Base-by-base conservation (phyloP, 306 rosid genomes). In the Vachellia collinsii region DNA sequence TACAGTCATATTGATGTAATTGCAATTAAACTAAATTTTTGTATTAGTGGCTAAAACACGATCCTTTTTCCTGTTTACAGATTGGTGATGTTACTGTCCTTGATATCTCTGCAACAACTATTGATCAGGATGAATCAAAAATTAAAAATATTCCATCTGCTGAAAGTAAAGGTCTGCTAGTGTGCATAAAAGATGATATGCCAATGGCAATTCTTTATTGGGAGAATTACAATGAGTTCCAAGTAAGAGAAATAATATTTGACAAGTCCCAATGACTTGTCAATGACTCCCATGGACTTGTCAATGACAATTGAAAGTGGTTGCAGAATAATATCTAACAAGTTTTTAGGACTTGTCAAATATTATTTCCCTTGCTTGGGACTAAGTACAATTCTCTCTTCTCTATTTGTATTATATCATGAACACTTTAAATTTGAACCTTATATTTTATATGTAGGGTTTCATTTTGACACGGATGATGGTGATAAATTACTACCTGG, bases 51-150 rank as follows among this genome's bases (percentile, higher is more conserved):
- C 43, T 70, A 48, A 72, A 44, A 16, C 53, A 79, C 48, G 50
- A 50, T 50, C 13, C 43, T 20, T 73, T 76, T 63, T 70, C 62
- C 72, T 83, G 77, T 77, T 85, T 72, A 65, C 92, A 95, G 97
- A 64, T 89, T 58, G 98, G 98, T 74, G 97, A 95, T 87, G 87
- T 93, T 59, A 93, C 72, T 46, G 96, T 93, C 80, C 69, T 95
- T 87, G 93, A 93, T 84, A 88, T 95, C 89, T 95, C 98, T 19
- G 98, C 99, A 70, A 86, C 90, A 81, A 91, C 94, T 76, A 81
- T 90, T 75, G 90, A 85, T 79, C 89, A 89, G 84, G 98, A 90
- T 53, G 87, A 90, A 85, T 85, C 94, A 72, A 85, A 88, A 68
- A 82, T 89, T 43, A 87, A 89, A 82, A 85, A 65, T 61, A 91